Evolutionary conservation across 2,329 filamentous ascomycete species (phyloP), one percentile per base, ranked within the genome.

Genomic region (Xylariales sp.): DNA sequence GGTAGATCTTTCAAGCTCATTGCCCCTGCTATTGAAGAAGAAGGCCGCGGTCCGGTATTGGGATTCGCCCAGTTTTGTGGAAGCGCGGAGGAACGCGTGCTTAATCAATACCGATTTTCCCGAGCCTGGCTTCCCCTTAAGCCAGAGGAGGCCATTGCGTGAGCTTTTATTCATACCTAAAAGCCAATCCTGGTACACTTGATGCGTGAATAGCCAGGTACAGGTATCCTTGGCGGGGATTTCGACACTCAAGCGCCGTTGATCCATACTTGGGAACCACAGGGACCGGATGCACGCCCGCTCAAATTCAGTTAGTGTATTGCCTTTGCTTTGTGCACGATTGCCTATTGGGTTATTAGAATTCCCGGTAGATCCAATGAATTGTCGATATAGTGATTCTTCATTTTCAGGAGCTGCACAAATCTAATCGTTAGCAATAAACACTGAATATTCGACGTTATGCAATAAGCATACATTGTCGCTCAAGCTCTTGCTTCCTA

Each of bases 1-100:
- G 0, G 60, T 55, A 0, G 70, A 64, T 37, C 58, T 72, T 30
- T 78, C 69, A 11, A 70, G 47, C 5, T 51, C 21, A 0, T 56
- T 52, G 1, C 68, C 69, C 38, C 65, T 51, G 0, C 67, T 67
- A 38, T 72, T 66, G 56, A 73, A 74, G 50, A 72, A 74, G 50
- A 71, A 73, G 1, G 61, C 30, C 11, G 30, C 30, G 4, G 30
- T 32, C 8, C 13, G 13, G 8, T 13, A 20, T 13, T 32, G 16
- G 3, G 14, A 18, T 5, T 10, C 14, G 4, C 6, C 6, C 14
- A 18, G 30, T n/a, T 17, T 6, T 5, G 8, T 3, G 8, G 31
- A 19, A 12, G 40, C 36, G 24, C 41, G 52, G 1, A 50, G 47
- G 30, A 63, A 68, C 1, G n/a, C 18, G n/a, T 33, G 17, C 32